Evolutionary conservation across 169 alveolate genomes (phyloP).

Genomic region (Amoebophrya sp.): DNA sequence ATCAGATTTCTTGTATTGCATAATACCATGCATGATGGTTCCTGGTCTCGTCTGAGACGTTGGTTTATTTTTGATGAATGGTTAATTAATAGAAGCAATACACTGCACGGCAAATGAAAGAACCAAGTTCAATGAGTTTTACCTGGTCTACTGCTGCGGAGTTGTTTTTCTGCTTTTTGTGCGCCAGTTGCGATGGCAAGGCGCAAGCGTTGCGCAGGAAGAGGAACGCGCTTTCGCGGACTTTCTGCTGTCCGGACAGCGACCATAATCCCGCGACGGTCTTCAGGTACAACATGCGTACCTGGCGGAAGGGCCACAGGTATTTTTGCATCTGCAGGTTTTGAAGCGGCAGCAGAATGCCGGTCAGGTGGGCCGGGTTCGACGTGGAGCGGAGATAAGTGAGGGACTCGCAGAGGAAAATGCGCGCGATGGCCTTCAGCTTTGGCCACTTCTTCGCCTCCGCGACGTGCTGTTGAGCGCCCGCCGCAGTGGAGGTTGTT

Average conservation of each 20-base stretch:
- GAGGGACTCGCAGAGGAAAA: not conserved
- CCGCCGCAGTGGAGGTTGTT: not conserved
- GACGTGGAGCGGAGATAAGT: not conserved
- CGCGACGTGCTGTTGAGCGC: not conserved
- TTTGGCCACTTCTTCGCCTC: not conserved
- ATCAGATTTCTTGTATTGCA: no score
- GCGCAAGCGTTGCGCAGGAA: constrained; percentile 12
- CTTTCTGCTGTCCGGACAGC: not conserved
- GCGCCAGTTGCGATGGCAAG: not conserved
- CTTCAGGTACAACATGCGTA: not conserved
- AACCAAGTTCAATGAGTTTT: no score
- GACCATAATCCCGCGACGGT: not conserved
- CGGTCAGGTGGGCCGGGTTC: not conserved
- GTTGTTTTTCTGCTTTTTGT: no score
- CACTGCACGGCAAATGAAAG: no score
- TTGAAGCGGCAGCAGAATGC: not conserved
- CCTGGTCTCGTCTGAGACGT: no score
- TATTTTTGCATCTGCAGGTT: not conserved
- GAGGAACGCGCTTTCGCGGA: not conserved
- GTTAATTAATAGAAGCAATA: no score
- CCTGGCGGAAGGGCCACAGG: not conserved
- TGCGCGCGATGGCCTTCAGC: not conserved
- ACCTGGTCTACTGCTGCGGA: no score
- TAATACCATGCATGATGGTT: no score
- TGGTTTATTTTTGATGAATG: no score